Conservation (phyloP, 305 asterid genomes). For the Fraxinus sp. region DNA sequence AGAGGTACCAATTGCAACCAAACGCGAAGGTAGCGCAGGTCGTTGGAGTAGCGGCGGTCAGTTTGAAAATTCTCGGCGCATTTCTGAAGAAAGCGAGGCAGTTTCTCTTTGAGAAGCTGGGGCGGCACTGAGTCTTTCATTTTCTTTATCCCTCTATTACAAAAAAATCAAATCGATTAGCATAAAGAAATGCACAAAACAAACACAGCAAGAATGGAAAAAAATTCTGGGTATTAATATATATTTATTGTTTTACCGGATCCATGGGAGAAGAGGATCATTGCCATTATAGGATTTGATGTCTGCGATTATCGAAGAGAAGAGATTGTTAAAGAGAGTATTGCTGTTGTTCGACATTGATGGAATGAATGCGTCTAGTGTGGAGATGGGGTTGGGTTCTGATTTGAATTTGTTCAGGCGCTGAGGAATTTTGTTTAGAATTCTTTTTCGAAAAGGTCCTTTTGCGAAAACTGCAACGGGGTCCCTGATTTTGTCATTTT, state of each 20-base stretch:
- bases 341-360: constrained; percentile 47
- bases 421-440: neutral
- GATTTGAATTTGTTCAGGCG: constrained; percentile 44
- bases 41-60: constrained; percentile 76
- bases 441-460: neutral
- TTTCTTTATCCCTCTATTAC: constrained; percentile 66
- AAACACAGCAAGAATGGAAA: constrained; percentile 5
- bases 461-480: neutral
- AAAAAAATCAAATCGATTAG: neutral
- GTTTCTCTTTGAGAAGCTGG: constrained; percentile 70
- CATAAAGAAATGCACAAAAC: neutral
- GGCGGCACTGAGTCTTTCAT: constrained; percentile 73
- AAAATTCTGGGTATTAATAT: neutral
- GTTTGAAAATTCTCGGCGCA: constrained; percentile 66
- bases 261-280: constrained; percentile 94
- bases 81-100: constrained; percentile 95
- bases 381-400: neutral
- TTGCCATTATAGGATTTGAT: constrained; percentile 66
- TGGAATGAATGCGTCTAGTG: neutral
- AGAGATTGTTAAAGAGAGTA: constrained; percentile 44
- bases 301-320: constrained; percentile 70
- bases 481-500: neutral
- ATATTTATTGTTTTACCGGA: constrained; percentile 47
- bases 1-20: constrained; percentile 82
- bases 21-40: constrained; percentile 86